Evolutionary conservation across 1,284 basidiomycete genomes (phyloP).

Genomic region (Kalmanozyma brasiliensis): DNA sequence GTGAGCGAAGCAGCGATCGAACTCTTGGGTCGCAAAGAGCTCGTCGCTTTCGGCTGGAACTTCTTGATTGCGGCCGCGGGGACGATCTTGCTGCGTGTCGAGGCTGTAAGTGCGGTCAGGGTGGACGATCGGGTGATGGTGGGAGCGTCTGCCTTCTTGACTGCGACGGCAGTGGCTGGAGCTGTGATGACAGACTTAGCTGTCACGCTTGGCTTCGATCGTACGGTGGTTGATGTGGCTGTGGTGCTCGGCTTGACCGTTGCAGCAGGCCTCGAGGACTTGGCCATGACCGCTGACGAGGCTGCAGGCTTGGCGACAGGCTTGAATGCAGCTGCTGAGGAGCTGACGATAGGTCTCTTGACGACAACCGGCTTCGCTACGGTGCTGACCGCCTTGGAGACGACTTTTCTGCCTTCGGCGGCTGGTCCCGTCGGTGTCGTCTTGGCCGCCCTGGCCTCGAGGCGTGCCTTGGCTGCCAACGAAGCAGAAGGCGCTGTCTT

Average conservation of each 20-base stretch:
- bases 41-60: constrained; percentile 28
- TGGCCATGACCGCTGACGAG: neutral
- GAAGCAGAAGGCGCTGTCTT: constrained; percentile 19
- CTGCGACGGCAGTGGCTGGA: neutral
- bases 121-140: constrained; percentile 9
- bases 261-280: constrained; percentile 1
- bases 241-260: neutral
- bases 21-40: constrained; percentile 18
- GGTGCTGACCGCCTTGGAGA: neutral
- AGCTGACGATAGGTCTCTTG: neutral
- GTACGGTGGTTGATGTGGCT: constrained; percentile 2
- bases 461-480: constrained; percentile 24
- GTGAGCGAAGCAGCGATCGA: constrained; percentile 21
- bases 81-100: constrained; percentile 40
- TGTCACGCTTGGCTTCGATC: constrained; percentile 4
- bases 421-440: neutral
- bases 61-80: constrained; percentile 21
- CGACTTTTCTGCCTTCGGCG: constrained; percentile 1
- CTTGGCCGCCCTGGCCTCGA: constrained; percentile 10
- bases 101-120: constrained; percentile 30
- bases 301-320: constrained; percentile 3
- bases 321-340: constrained; percentile 2
- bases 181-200: neutral
- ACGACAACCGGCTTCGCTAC: neutral
- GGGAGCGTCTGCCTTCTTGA: constrained; percentile 4